Conservation (phyloP, 176 grass and related monocot genomes). For the Carex littledalei region DNA sequence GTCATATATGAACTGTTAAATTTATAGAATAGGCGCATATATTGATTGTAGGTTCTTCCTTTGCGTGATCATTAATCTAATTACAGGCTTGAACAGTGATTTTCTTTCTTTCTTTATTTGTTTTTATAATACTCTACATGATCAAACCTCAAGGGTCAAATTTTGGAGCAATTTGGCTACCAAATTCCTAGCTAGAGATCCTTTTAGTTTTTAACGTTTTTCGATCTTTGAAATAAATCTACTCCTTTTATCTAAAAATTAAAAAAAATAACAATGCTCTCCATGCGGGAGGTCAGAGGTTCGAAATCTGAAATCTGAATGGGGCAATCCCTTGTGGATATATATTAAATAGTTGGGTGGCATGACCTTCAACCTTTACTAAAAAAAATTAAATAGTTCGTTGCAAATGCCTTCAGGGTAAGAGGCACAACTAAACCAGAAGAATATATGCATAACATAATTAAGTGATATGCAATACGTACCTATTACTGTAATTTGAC, state of each 20-base stretch:
- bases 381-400: neutral
- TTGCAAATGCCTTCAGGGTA: neutral
- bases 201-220: neutral
- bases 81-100: neutral
- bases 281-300: no score
- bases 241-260: neutral
- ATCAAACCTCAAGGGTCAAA: neutral
- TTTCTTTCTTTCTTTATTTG: neutral
- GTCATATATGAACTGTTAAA: neutral
- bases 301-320: no score
- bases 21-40: neutral
- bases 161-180: neutral
- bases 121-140: neutral
- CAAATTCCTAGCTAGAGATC: neutral
- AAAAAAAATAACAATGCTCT: no score
- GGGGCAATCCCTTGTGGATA: no score
- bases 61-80: neutral
- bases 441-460: no score
- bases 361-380: no score
- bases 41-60: neutral
- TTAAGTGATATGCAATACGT: neutral
- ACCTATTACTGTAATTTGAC: conserved; percentile 86
- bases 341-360: no score
- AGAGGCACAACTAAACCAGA: neutral
- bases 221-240: neutral